A percentile compares a stretch with the other conserved stretches of the same genome.
Evolutionary conservation across 1,284 basidiomycete species (phyloP).

Genomic region (Baeospora myosura): DNA sequence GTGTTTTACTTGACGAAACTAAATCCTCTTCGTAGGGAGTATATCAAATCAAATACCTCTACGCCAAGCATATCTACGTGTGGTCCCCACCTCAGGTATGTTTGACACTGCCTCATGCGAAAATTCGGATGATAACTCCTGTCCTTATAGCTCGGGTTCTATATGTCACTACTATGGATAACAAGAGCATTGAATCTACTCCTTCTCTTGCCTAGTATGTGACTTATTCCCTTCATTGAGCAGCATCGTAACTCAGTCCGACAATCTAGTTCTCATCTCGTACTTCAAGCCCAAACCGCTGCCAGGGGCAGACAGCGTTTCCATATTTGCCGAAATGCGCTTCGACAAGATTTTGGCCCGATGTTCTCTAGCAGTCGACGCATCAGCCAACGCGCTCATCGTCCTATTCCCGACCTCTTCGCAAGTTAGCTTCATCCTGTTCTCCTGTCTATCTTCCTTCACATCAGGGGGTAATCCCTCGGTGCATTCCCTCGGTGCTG

Average conservation of each 20-base stretch:
- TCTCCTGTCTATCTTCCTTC: constrained; percentile 36
- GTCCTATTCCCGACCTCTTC: constrained; percentile 30
- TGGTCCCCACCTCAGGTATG: constrained; percentile 40
- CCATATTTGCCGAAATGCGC: constrained; percentile 33
- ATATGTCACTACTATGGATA: constrained; percentile 45
- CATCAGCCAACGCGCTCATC: constrained; percentile 36
- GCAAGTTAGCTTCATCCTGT: constrained; percentile 26
- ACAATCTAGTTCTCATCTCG: constrained; percentile 31
- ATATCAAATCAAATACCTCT: constrained; percentile 45
- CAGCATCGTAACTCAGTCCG: no score
- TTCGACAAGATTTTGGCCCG: constrained; percentile 39
- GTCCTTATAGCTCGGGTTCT: constrained; percentile 35
- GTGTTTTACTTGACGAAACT: background rate
- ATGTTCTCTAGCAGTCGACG: constrained; percentile 36
- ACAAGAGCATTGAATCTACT: constrained; percentile 41
- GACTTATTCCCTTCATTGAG: constrained; percentile 1
- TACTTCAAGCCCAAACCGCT: constrained; percentile 36
- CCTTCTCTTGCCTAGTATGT: constrained; percentile 37
- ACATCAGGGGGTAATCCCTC: constrained; percentile 44
- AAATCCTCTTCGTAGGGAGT: constrained; percentile 29
- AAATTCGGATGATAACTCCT: background rate
- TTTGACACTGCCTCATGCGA: background rate
- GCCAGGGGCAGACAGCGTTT: constrained; percentile 17
- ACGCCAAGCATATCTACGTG: constrained; percentile 42
- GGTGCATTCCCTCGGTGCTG: constrained; percentile 40